A percentile compares a stretch with the other conserved stretches of the same genome.
Conservation (phyloP, 192 early-diverging fungal species). For the Phlyctochytrium arcticum region DNA sequence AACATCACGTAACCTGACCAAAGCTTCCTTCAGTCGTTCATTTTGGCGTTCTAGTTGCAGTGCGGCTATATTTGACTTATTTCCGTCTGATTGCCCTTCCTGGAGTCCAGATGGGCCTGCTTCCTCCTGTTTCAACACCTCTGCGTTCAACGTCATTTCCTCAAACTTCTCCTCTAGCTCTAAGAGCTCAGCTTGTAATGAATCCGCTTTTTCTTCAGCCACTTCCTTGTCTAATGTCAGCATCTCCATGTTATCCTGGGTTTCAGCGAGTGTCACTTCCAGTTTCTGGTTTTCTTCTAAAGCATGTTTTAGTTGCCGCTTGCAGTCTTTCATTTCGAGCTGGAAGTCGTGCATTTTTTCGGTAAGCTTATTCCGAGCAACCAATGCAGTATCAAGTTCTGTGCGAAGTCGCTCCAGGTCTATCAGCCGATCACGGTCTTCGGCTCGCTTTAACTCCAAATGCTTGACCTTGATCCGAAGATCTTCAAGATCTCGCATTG, state of each 20-base stretch:
- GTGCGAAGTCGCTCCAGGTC: slow-evolving; percentile 68
- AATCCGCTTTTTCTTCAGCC: slow-evolving; percentile 82
- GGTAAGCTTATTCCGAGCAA: slow-evolving; percentile 16
- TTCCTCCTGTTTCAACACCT: slow-evolving; percentile 63
- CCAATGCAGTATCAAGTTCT: slow-evolving; percentile 59
- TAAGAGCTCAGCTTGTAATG: slow-evolving; percentile 66
- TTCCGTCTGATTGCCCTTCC: background rate
- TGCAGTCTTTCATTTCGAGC: slow-evolving; percentile 63
- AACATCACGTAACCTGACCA: slow-evolving; percentile 76
- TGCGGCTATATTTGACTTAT: slow-evolving; percentile 50
- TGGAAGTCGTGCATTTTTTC: slow-evolving; percentile 69
- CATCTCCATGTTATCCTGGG: slow-evolving; percentile 77
- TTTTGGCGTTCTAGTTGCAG: slow-evolving; percentile 76
- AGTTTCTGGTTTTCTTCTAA: slow-evolving; percentile 57
- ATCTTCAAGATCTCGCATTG: slow-evolving; percentile 66
- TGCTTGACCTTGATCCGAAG: slow-evolving; percentile 70
- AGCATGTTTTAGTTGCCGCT: slow-evolving; percentile 53
- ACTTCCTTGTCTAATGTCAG: slow-evolving; percentile 86
- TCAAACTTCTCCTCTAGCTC: slow-evolving; percentile 75
- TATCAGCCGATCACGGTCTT: slow-evolving; percentile 70
- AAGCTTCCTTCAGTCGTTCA: slow-evolving; percentile 83
- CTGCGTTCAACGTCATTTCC: slow-evolving; percentile 67
- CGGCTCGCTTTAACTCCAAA: slow-evolving; percentile 74
- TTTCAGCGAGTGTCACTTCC: slow-evolving; percentile 69
- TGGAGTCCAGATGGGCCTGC: slow-evolving; percentile 9